Base-by-base conservation (phyloP, 176 grass and related monocot species). In the Neostapfia colusana region DNA sequence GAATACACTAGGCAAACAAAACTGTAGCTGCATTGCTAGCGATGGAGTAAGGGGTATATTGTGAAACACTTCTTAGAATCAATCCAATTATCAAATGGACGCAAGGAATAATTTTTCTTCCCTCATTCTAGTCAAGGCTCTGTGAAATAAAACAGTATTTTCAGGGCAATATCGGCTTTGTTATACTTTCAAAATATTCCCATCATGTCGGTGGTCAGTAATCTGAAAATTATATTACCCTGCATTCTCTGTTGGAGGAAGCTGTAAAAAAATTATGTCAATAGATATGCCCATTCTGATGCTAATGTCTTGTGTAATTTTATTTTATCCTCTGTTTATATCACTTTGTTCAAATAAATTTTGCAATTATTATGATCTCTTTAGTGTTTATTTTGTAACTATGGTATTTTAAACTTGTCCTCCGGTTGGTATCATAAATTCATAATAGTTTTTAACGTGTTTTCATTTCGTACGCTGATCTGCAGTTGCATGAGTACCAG, bases 401-500 rank as follows among this genome's bases (percentile, higher is more conserved):
- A 41, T 34, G 54, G 10, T 18, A 54, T 68, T 69, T 61, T 64
- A n/a, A 34, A 18, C 31, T 24, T 62, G 4, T 12, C 40, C 49
- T 67, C 57, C 24, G 26, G n/a, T 75, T 7, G 36, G 61, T 67
- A 38, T 70, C 31, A 24, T 62, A 51, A n/a, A n/a, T n/a, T n/a
- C n/a, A n/a, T n/a, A n/a, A 10, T 60, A 38, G 26, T 69, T 71
- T 86, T 74, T 79, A 79, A 71, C 20, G 11, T 82, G 28, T 37
- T 57, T 58, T 82, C 20, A 8, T 57, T 58, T 82, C 20, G 6
- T 81, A 49, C 69, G 12, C 42, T 13, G 85, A 38, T 84, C 15
- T 86, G 74, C 80, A 95, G 91, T 79, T 99, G 64, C 91, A 92
- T 65, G 91, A 90, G 68, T 99, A 99, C 43, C 91, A 95, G 66